Evolutionary conservation across 768 basidiomycete genomes (phyloP).

Genomic region (Hericium erinaceus): DNA sequence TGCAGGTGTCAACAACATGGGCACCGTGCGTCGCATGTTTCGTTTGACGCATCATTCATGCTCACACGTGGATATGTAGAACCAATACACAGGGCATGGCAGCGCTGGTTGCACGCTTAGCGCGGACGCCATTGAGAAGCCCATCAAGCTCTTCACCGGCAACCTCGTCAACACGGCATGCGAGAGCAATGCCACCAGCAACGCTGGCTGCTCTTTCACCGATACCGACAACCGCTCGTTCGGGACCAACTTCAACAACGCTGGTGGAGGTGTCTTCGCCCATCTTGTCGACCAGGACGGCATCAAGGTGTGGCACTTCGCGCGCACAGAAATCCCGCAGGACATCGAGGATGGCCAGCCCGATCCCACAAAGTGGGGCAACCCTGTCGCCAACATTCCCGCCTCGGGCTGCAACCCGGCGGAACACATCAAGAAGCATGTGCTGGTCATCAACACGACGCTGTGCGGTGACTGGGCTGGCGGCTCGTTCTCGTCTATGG

Average conservation of each 20-base stretch:
- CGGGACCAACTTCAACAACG: constrained; percentile 1
- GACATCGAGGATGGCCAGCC: constrained; percentile 1
- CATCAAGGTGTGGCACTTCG: constrained; percentile 6
- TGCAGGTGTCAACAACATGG: not conserved
- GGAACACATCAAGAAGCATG: not conserved
- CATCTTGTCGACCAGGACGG: not conserved
- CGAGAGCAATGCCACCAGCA: not conserved
- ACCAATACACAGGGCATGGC: constrained; percentile 5
- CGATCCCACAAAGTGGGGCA: constrained; percentile 1
- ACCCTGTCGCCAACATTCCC: constrained; percentile 1
- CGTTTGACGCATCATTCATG: no score
- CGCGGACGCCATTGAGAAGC: not conserved
- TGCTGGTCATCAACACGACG: constrained; percentile 3
- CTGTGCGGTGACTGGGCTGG: constrained; percentile 8
- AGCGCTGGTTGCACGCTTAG: not conserved
- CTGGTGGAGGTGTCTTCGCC: constrained; percentile 2
- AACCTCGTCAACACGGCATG: not conserved
- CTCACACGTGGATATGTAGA: not conserved
- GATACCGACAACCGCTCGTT: not conserved
- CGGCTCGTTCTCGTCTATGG: not conserved
- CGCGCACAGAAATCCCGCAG: constrained; percentile 1
- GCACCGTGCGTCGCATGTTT: not conserved
- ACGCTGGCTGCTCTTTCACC: not conserved
- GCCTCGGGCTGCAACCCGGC: not conserved
- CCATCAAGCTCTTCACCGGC: not conserved